Conservation (phyloP, 257 asterid genomes). For the Penstemon eatonii region DNA sequence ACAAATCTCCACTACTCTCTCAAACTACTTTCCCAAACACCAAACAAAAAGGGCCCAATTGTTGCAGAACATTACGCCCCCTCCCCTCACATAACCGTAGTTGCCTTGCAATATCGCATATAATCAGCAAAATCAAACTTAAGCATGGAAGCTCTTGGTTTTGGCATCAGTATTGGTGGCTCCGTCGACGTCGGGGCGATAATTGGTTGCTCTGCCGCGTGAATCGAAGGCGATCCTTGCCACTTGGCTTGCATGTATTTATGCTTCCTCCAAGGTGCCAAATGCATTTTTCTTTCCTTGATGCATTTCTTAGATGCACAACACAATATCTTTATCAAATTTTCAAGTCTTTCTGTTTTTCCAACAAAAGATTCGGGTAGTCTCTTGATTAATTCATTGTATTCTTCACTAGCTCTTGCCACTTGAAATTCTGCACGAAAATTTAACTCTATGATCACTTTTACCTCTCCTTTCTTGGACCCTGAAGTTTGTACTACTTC, state of each 20-base stretch:
- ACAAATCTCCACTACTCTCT: too few species aligned
- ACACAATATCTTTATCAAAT: slow-evolving; percentile 41
- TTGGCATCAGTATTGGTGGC: slow-evolving; percentile 2
- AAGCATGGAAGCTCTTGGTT: slow-evolving; percentile 32
- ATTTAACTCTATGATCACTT: slow-evolving; percentile 42
- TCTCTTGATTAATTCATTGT: slow-evolving; percentile 22
- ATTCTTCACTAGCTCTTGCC: slow-evolving; percentile 34
- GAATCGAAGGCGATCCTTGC: slow-evolving; percentile 32
- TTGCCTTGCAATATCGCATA: too few species aligned
- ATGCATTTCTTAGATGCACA: slow-evolving; percentile 41
- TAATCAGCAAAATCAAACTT: slow-evolving; percentile 25
- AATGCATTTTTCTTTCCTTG: slow-evolving; percentile 43
- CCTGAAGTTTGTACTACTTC: slow-evolving; percentile 28
- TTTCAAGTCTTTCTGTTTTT: slow-evolving; percentile 34
- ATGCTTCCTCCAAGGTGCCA: slow-evolving; percentile 54
- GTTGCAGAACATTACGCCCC: too few species aligned
- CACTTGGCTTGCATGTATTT: slow-evolving; percentile 50
- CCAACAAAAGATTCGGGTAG: slow-evolving; percentile 45
- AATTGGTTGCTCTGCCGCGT: not conserved
- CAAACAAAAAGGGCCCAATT: too few species aligned
- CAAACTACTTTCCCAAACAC: too few species aligned
- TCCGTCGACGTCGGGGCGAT: too few species aligned
- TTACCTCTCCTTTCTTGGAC: slow-evolving; percentile 26
- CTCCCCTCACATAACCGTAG: too few species aligned
- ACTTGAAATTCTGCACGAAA: slow-evolving; percentile 40